Conservation (phyloP, 768 basidiomycete species). For the Naganishia vishniacii region DNA sequence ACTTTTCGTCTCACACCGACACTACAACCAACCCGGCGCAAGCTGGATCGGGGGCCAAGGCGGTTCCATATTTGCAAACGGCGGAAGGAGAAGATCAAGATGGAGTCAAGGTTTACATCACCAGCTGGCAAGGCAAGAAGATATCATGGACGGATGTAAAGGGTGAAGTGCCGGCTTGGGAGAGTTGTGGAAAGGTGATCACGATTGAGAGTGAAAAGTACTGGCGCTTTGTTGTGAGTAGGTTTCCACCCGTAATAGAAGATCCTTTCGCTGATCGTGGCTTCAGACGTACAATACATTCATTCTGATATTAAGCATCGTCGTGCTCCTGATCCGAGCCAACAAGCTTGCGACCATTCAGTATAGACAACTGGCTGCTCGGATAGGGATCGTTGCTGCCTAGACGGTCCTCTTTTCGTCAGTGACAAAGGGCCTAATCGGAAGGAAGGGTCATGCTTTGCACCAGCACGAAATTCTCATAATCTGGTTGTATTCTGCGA, state of each 20-base stretch:
- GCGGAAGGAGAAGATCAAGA: constrained; percentile 12
- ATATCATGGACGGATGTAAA: constrained; percentile 20
- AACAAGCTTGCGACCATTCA: constrained; percentile 66
- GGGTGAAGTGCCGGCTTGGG: constrained; percentile 71
- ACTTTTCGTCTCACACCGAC: constrained; percentile 10
- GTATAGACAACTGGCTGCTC: constrained; percentile 73
- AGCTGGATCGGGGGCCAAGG: constrained; percentile 4
- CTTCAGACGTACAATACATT: constrained; percentile 57
- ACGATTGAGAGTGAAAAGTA: constrained; percentile 75
- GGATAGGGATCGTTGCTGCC: constrained; percentile 61
- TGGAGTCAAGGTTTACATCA: constrained; percentile 15
- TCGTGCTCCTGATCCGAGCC: constrained; percentile 64
- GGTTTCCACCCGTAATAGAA: neutral
- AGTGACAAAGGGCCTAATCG: no score
- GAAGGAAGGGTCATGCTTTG: no score
- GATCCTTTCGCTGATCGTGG: neutral
- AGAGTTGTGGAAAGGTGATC: constrained; percentile 83
- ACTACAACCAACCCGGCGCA: constrained; percentile 2
- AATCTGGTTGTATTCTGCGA: no score
- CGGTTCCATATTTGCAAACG: constrained; percentile 7
- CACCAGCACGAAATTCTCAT: no score
- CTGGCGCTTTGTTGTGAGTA: constrained; percentile 79
- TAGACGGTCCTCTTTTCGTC: neutral
- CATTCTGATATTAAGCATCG: constrained; percentile 63
- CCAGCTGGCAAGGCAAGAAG: constrained; percentile 17